Evolutionary conservation across 2,329 filamentous ascomycete species (phyloP).

Genomic region (Hymenoscyphus repandus): DNA sequence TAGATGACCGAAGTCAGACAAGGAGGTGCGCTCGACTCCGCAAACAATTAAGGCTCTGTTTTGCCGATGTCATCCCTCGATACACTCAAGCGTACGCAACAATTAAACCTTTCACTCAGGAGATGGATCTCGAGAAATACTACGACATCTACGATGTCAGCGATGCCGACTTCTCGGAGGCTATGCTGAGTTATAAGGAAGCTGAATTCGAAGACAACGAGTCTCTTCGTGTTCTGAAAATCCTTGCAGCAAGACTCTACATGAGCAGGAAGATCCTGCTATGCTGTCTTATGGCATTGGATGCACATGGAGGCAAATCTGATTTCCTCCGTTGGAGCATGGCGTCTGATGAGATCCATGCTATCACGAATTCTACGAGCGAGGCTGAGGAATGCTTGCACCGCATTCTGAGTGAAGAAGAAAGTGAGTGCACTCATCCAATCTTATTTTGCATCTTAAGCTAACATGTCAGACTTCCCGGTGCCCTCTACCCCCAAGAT

Average conservation of each 20-base stretch:
- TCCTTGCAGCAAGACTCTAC: conserved; percentile 74
- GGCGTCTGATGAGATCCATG: conserved; percentile 69
- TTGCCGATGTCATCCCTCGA: conserved; percentile 64
- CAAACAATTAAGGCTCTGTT: conserved; percentile 64
- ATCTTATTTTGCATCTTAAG: conserved; percentile 4
- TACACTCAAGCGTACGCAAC: conserved; percentile 66
- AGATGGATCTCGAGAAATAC: conserved; percentile 83
- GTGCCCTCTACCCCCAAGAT: conserved; percentile 51
- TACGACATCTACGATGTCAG: conserved; percentile 84
- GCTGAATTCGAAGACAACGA: conserved; percentile 70
- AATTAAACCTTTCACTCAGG: conserved; percentile 69
- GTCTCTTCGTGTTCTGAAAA: conserved; percentile 74
- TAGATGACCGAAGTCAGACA: conserved; percentile 77
- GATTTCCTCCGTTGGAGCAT: conserved; percentile 76
- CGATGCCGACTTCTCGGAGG: conserved; percentile 65
- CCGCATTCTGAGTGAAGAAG: conserved; percentile 69
- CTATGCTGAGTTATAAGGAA: conserved; percentile 58
- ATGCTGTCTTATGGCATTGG: conserved; percentile 82
- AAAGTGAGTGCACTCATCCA: conserved; percentile 51
- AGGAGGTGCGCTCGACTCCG: conserved; percentile 78
- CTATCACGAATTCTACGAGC: conserved; percentile 56
- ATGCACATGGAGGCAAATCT: conserved; percentile 70
- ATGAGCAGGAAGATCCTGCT: conserved; percentile 79
- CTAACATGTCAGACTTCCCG: conserved; percentile 43
- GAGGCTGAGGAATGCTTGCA: conserved; percentile 61